These are phyloP conservation scores for Septoria petroselini DNA, from an alignment of 2,329 filamentous ascomycete genomes.

Conservation along the genomic window DNA sequence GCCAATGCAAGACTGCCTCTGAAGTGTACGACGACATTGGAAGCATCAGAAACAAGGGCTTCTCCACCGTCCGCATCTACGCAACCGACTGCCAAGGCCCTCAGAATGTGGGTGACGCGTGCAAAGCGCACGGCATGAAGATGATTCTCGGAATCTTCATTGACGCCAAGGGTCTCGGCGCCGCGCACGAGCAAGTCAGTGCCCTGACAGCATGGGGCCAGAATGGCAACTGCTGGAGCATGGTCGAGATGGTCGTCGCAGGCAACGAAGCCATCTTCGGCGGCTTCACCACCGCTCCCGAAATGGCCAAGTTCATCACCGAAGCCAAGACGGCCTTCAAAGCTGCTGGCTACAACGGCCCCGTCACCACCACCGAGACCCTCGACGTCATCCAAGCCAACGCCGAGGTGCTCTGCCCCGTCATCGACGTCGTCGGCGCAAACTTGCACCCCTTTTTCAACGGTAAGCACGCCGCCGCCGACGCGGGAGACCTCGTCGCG, in stretches of 20 bases:
- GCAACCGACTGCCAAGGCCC: slow-evolving; percentile 86
- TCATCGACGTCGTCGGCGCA: slow-evolving; percentile 73
- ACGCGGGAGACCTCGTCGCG: slow-evolving; percentile 74
- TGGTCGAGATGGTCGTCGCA: slow-evolving; percentile 76
- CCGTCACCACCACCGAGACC: slow-evolving; percentile 82
- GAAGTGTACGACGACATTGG: slow-evolving; percentile 44
- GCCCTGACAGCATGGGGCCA: slow-evolving; percentile 73
- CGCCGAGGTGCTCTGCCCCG: slow-evolving; percentile 62
- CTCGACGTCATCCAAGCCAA: slow-evolving; percentile 70
- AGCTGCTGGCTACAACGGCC: slow-evolving; percentile 59
- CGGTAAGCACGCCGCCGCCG: slow-evolving; percentile 56
- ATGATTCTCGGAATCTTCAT: slow-evolving; percentile 89
- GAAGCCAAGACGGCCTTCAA: slow-evolving; percentile 63
- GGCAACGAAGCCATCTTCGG: slow-evolving; percentile 90
- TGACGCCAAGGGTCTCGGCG: slow-evolving; percentile 60
- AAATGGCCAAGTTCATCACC: slow-evolving; percentile 69
- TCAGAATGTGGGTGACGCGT: slow-evolving; percentile 68
- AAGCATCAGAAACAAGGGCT: slow-evolving; percentile 48
- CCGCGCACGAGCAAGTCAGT: slow-evolving; percentile 62
- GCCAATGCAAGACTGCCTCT: slow-evolving; percentile 44
- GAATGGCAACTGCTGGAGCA: slow-evolving; percentile 58
- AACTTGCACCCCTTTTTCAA: slow-evolving; percentile 98
- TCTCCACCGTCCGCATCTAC: slow-evolving; percentile 75
- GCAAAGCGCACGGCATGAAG: slow-evolving; percentile 64
- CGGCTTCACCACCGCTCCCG: slow-evolving; percentile 59